A percentile compares a stretch with the other conserved stretches of the same genome.
Evolutionary conservation across 257 asterid species (phyloP).

Genomic region (Jacaranda copaia): DNA sequence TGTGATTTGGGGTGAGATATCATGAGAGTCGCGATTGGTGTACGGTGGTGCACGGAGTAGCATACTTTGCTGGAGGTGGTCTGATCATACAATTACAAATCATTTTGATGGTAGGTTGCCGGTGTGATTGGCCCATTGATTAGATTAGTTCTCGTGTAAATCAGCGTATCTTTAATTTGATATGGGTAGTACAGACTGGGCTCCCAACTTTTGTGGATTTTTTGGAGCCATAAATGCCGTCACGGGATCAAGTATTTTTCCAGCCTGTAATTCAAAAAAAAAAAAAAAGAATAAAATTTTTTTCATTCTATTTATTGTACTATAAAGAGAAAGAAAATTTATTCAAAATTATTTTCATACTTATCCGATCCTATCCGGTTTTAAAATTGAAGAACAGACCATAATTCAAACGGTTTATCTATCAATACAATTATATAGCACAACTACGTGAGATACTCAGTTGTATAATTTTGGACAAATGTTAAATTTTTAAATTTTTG

Average conservation of each 20-base stretch:
- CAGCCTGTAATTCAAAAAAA: neutral
- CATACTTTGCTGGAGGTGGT: neutral
- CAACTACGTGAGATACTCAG: too few species aligned
- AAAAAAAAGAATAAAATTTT: neutral
- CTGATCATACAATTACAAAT: neutral
- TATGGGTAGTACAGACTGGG: neutral
- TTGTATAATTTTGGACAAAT: too few species aligned
- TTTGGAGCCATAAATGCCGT: neutral
- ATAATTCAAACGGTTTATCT: too few species aligned
- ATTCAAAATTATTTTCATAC: too few species aligned
- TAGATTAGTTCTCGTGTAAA: neutral
- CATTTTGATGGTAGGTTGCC: slow-evolving; percentile 27
- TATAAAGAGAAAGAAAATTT: too few species aligned
- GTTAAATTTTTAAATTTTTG: too few species aligned
- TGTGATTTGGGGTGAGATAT: neutral
- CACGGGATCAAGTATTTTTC: neutral
- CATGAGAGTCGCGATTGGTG: slow-evolving; percentile 22
- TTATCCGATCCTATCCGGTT: too few species aligned
- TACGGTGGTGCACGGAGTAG: slow-evolving; percentile 23
- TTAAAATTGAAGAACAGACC: too few species aligned
- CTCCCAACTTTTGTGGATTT: neutral
- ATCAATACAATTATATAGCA: too few species aligned
- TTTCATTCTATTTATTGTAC: too few species aligned
- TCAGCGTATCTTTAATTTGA: slow-evolving; percentile 14
- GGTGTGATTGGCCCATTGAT: slow-evolving; percentile 24